Conservation (phyloP, 2,329 filamentous ascomycete genomes). For the Colletotrichum limetticola region DNA sequence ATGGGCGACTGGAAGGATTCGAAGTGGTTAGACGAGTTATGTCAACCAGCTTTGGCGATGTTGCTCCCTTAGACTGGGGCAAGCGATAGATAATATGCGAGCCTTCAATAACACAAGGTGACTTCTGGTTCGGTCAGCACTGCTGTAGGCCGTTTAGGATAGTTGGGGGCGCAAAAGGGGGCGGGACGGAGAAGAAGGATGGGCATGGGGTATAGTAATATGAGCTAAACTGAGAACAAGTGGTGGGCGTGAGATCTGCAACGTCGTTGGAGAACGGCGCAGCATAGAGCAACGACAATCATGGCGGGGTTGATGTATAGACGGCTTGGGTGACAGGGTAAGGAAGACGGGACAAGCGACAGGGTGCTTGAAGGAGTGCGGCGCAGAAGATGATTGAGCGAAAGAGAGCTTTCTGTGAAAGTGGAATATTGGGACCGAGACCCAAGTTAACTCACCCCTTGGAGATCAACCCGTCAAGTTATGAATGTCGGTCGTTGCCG, state of each 20-base stretch:
- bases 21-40: not conserved
- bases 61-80: not conserved
- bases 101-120: not conserved
- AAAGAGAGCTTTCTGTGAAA: not conserved
- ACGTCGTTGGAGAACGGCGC: conserved; percentile 48
- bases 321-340: conserved; percentile 36
- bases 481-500: not conserved
- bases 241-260: conserved; percentile 50
- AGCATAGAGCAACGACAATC: conserved; percentile 45
- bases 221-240: conserved; percentile 51
- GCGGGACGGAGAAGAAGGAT: conserved; percentile 42
- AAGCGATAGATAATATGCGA: not conserved
- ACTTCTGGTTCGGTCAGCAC: conserved; percentile 45
- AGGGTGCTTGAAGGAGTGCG: conserved; percentile 46
- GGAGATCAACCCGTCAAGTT: not conserved
- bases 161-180: conserved; percentile 48
- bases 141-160: conserved; percentile 53
- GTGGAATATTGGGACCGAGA: not conserved
- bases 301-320: conserved; percentile 50
- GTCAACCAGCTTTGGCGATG: not conserved
- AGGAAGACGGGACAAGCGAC: conserved; percentile 37
- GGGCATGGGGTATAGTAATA: conserved; percentile 47
- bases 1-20: not conserved
- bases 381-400: conserved; percentile 15
- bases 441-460: conserved; percentile 4